Base-by-base conservation (phyloP, 225 moss, liverwort and hornwort genomes). In the Polytrichum commune region DNA sequence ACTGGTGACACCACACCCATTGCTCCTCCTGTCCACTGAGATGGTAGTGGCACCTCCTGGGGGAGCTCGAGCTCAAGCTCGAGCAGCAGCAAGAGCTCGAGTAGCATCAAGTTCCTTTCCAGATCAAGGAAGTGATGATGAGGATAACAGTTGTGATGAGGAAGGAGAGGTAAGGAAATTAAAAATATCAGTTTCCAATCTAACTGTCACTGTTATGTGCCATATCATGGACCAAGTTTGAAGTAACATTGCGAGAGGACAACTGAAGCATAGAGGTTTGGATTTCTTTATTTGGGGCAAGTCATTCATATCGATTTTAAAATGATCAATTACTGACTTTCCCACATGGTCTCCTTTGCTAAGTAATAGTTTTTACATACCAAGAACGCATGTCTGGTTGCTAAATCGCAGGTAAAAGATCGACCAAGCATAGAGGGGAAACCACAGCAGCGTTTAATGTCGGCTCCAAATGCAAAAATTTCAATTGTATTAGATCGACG, bases 401-500 rank as follows among this genome's bases (percentile, higher is more conserved):
- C 13, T 46, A 46, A 13, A 13, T 73, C 65, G 53, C 73, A 88
- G 87, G 73, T 85, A 30, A 82, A 75, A 73, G 74, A 72, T 32
- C 89, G 94, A 65, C 92, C 92, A 38, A 79, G 63, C 72, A 76
- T 61, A 53, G 81, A 76, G 63, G 89, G 77, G 18, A 85, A 69
- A 78, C 76, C 79, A 72, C 89, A 85, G 83, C 76, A 81, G 70
- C 85, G 67, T 18, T 75, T 92, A 30, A 83, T 98, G 85, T 61
- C 79, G 69, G 70, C 88, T 79, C 82, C 92, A 69, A 90, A 94
- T 74, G 80, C 75, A 61, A 56, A 74, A 57, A 83, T 98, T 63
- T 83, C 85, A 61, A 74, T 98, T 72, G 92, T 98, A 18, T 69
- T 94, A 30, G 97, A 98, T 88, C 89, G 97, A 64, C 90, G 97